Evolutionary conservation across 345 rosid genomes (phyloP).

Genomic region (Eutrema japonicum): DNA sequence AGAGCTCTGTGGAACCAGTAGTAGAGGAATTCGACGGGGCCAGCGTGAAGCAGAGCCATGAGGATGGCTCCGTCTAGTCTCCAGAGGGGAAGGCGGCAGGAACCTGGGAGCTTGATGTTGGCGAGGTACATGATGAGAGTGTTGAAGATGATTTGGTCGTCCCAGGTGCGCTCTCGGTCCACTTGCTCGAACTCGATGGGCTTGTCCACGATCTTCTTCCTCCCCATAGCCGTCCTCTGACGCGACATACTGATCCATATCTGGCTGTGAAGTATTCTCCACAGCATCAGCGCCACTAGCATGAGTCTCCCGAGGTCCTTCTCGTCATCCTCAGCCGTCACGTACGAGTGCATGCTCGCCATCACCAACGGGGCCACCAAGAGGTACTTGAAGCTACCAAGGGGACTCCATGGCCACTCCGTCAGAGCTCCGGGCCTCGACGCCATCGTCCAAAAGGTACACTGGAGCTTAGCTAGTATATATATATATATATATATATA

Average conservation of each 20-base stretch:
- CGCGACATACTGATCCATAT: constrained; percentile 72
- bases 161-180: constrained; percentile 69
- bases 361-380: constrained; percentile 54
- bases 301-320: constrained; percentile 48
- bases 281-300: constrained; percentile 50
- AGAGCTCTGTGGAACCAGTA: constrained; percentile 81
- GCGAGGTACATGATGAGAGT: constrained; percentile 43
- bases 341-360: constrained; percentile 44
- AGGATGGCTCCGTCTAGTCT: constrained; percentile 55
- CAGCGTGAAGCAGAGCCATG: constrained; percentile 54
- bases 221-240: constrained; percentile 63
- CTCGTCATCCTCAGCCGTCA: constrained; percentile 39
- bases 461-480: not conserved
- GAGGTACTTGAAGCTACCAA: constrained; percentile 67
- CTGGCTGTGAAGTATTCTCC: constrained; percentile 71
- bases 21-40: constrained; percentile 82
- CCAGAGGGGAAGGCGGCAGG: constrained; percentile 57
- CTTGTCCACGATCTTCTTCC: constrained; percentile 60
- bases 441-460: constrained; percentile 61
- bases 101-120: constrained; percentile 31
- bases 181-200: constrained; percentile 81
- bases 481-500: not conserved
- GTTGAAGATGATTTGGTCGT: constrained; percentile 46
- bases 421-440: constrained; percentile 66
- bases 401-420: constrained; percentile 71